Evolutionary conservation across 805 yeast species (phyloP), one percentile per base, ranked within the genome.

Genomic region (Pachysolen tannophilus): DNA sequence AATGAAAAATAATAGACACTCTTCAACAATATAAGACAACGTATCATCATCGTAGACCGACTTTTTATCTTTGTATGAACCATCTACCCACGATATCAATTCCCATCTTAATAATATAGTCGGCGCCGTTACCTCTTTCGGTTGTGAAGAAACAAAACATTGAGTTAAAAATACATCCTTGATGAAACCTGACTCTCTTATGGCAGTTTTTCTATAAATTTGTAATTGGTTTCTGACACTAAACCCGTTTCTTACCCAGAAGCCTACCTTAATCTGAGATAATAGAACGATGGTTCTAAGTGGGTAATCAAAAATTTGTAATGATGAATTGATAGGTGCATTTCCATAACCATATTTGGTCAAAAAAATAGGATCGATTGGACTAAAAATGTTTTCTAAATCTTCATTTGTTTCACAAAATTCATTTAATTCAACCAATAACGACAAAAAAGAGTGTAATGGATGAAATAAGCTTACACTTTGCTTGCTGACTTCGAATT

Each of bases 171-270:
- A 82, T 15, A 90, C 52, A 47, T 92, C 97, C 45, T 94, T 69
- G 46, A 77, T 65, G 50, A 69, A 88, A 0, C 96, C 94, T 41
- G 75, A 74, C 43, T 88, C 97, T 36, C 97, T 65, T 33, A 88
- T 66, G 4, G 86, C 82, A 9, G 87, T 71, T 39, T 75, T 79
- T 26, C 82, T 71, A 53, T 90, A 90, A 38, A 87, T 76, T 45
- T 78, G 81, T 43, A 82, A 67, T 50, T 90, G 97, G 18, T 78
- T 76, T 27, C 82, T 67, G 5, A 86, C 77, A 27, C 88, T 80
- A 39, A 75, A 70, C 0, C 98, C 98, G 56, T 90, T 90, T 48
- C 97, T 71, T 0, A 90, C 96, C 97, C 97, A 90, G 38, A 82
- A 71, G 0, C 96, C 96, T 0, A 82, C 77, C 41, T 84, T 80